Percentiles rank a stretch among this genome's conserved stretches.
These are phyloP conservation scores for Ceratobasidium sp. DNA, from an alignment of 1,284 basidiomycete genomes.

Conservation along the genomic window DNA sequence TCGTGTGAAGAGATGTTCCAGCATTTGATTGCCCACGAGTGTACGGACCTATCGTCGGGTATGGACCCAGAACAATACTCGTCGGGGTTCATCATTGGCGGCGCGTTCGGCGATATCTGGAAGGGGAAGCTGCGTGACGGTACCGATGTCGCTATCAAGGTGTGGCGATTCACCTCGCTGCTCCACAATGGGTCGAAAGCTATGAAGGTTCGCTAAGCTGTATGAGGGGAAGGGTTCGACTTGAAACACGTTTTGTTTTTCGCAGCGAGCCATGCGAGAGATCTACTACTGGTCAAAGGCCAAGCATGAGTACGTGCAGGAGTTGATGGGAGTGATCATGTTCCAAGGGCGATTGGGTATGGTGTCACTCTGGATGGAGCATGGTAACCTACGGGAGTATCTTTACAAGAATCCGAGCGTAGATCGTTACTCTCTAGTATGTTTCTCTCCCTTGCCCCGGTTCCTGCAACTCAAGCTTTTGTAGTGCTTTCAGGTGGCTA, in stretches of 20 bases:
- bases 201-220: background rate
- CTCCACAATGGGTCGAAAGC: background rate
- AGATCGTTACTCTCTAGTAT: background rate
- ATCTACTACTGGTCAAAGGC: slow-evolving; percentile 12
- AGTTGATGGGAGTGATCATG: slow-evolving; percentile 9
- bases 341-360: slow-evolving; percentile 17
- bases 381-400: slow-evolving; percentile 14
- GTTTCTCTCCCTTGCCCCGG: no score
- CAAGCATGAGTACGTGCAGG: background rate
- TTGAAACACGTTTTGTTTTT: no score
- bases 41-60: slow-evolving; percentile 1
- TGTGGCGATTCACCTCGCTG: background rate
- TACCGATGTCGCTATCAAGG: background rate
- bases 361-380: slow-evolving; percentile 11
- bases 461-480: no score
- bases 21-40: background rate
- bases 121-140: background rate
- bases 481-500: background rate
- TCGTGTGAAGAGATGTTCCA: slow-evolving; percentile 22
- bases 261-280: slow-evolving; percentile 22
- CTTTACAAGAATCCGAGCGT: background rate
- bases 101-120: slow-evolving; percentile 18
- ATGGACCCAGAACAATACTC: background rate
- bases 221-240: no score
- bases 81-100: background rate